Evolutionary conservation across 108 stramenopile species (phyloP), one percentile per base, ranked within the genome.

Genomic region (Skeletonema marinoi): DNA sequence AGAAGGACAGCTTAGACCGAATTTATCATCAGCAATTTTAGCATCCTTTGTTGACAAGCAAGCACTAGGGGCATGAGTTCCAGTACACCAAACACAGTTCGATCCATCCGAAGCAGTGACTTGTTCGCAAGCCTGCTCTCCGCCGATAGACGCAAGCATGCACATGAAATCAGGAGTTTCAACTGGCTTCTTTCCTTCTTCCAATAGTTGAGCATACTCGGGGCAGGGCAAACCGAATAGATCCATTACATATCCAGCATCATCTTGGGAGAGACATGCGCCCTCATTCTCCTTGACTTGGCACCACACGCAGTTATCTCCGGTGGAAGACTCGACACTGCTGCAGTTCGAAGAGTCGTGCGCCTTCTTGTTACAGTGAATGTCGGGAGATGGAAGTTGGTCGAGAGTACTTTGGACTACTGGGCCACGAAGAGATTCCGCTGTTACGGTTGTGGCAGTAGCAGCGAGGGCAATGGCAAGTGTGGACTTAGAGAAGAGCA

Each of bases 121-220:
- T 39, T 36, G 31, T 16, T 25, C 10, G 76, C 80, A 81, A 4
- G 75, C 19, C 19, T 70, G 36, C 19, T 60, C 71, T 25, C 62
- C 75, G 10, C 70, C 59, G 70, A 75, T 72, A 13, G 70, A 63
- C 3, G 75, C 56, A 36, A 38, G 29, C 62, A 81, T 77, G 42
- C 80, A 81, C 38, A 50, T 81, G 32, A 81, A 72, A 77, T 81
- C 80, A 42, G 76, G 80, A 67, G 60, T 31, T 4, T 33, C 60
- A 33, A 14, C 13, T 0, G 21, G 25, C 60, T 61, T 3, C 35
- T 61, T 33, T 4, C 4, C 3, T 31, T 13, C 60, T 35, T 32
- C 60, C 32, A 61, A 61, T 13, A 33, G 32, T 31, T 61, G 32
- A 33, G 21, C 12, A 33, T 61, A 61, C 13, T 29, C 35, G 3